These are phyloP conservation scores for Phytomonas sp. DNA, from an alignment of 208 protist species.

Conservation along the genomic window DNA sequence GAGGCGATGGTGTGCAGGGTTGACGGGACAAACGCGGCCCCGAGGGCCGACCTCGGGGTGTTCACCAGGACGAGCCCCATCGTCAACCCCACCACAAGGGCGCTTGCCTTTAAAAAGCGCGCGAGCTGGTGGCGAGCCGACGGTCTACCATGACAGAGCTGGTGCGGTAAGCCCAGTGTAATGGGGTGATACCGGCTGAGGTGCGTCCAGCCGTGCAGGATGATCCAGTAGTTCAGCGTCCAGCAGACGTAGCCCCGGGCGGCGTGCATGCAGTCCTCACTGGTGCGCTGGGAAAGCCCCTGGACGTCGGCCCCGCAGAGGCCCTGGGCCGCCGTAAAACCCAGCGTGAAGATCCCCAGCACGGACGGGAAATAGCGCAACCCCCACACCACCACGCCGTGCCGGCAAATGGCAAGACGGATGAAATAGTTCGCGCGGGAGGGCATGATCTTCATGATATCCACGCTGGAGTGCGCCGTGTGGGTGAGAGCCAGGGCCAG, in stretches of 20 bases:
- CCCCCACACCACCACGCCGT: conserved; percentile 70
- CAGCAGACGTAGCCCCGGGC: conserved; percentile 68
- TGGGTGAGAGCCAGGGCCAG: conserved; percentile 60
- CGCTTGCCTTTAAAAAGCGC: conserved; percentile 52
- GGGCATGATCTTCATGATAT: conserved; percentile 79
- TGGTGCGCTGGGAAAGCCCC: conserved; percentile 21
- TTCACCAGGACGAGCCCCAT: conserved; percentile 44
- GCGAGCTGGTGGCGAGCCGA: conserved; percentile 67
- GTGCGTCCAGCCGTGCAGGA: conserved; percentile 86
- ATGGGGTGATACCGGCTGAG: conserved; percentile 81
- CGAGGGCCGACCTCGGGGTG: conserved; percentile 21
- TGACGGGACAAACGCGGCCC: conserved; percentile 50
- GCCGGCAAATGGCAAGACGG: conserved; percentile 67
- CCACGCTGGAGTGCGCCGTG: conserved; percentile 68
- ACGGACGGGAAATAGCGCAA: conserved; percentile 70
- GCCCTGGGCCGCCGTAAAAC: conserved; percentile 40
- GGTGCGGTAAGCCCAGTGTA: conserved; percentile 55
- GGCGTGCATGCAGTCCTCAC: conserved; percentile 38
- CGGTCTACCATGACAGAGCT: conserved; percentile 49
- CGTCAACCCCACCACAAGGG: conserved; percentile 42
- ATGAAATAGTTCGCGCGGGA: conserved; percentile 83
- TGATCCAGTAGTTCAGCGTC: conserved; percentile 86
- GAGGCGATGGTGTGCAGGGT: conserved; percentile 46
- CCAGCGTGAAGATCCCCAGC: conserved; percentile 51
- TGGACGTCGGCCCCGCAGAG: conserved; percentile 31